Evolutionary conservation across 2,329 filamentous ascomycete species (phyloP), one percentile per base, ranked within the genome.

Genomic region (Aureobasidium zeae): DNA sequence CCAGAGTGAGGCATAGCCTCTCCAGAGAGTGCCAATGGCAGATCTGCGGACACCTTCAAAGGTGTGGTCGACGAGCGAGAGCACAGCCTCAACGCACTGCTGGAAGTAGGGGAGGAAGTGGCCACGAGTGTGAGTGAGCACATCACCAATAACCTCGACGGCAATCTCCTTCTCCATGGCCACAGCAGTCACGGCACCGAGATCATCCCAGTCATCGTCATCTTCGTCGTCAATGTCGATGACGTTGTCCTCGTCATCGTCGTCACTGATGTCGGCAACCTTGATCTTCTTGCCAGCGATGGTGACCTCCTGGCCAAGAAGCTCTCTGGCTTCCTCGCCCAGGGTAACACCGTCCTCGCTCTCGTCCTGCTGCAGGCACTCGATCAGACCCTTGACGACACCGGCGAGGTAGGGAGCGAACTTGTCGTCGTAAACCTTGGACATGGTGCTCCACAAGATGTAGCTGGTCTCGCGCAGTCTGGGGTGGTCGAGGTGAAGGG

Each of bases 161-260:
- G 91, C 89, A 55, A 96, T 93, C 66, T 98, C 91, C 68, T 96
- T 95, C 73, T 96, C 91, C 56, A 94, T 77, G 17, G 89, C 86
- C 44, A 95, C 77, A 42, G 87, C 86, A 19, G 86, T 93, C 49
- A 93, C 84, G 38, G 86, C 86, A 46, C 79, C 81, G 35, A 93
- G 72, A 55, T 87, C 84, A 55, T 87, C 83, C 76, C 85, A 87
- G 49, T 87, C 85, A 47, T 86, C 85, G 31, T 89, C 83, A 26
- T 86, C 81, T 33, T 87, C 83, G 3, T 79, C 77, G 50, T 83
- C 81, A 46, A 76, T 69, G 39, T 77, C 76, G 41, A 74, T 72
- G 26, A 77, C 78, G 25, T 77, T 78, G 43, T 73, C 71, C 48
- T 72, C 73, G 28, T 62, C 67, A 37, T 72, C 68, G 32, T 80